Base-by-base conservation (phyloP, 116 monocot species). In the Posidonia oceanica region DNA sequence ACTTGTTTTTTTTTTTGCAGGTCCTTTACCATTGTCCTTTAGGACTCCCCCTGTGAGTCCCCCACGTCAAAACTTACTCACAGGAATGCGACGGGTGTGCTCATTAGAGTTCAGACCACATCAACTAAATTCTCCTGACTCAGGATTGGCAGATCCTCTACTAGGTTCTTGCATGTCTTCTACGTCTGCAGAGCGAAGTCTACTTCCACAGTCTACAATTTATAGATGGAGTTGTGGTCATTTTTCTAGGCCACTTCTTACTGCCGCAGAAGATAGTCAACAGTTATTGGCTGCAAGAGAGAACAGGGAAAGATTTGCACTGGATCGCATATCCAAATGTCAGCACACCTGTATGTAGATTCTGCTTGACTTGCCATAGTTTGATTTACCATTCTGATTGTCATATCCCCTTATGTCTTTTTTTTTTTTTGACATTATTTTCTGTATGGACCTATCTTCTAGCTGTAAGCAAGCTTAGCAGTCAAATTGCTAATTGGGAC, bases 161-260 rank as follows among this genome's bases (percentile, higher is more conserved):
- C 36, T 87, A 74, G 83, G 87, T 71, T 79, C 83, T 66, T 69
- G 66, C 39, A 80, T 75, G 64, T 80, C 72, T 15, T 68, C 75
- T 54, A 79, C 57, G 17, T 71, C 54, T 74, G 69, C 78, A 74
- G 87, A 87, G 42, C 87, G 76, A 14, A 83, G 85, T 83, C 67
- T 94, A 56, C 87, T 90, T 66, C 90, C 90, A 54, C 90, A 90
- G 59, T 90, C 94, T 51, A 78, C 71, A 52, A 90, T 94, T 44
- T 94, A 90, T 78, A 87, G 77, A 67, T 94, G 94, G 94, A 94
- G 94, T n/a, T 90, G 90, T 87, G 94, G 90, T 57, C 94, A 94
- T 80, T 94, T 94, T 76, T 87, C 94, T 3, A 80, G 83, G 64
- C 94, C 94, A 52, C 90, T 94, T 74, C 81, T 94, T 69, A 87